A percentile compares a stretch with the other conserved stretches of the same genome.
Evolutionary conservation across 441 rosid genomes (phyloP).

Genomic region (Syzygium syzygioides): DNA sequence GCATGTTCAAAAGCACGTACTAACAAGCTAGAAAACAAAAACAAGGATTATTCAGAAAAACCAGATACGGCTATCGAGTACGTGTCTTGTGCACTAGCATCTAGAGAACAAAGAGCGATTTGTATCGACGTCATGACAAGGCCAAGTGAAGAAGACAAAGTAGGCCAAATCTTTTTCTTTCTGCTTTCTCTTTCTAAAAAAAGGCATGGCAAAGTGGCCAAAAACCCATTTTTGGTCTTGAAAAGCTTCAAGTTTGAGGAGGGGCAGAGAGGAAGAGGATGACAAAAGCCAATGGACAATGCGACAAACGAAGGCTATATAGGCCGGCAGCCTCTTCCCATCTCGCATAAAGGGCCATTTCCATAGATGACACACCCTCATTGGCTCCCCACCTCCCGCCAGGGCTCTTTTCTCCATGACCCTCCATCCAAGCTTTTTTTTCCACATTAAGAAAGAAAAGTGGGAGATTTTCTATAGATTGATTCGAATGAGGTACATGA

Average conservation of each 20-base stretch:
- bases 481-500: neutral
- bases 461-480: neutral
- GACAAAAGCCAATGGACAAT: neutral
- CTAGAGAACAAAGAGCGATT: neutral
- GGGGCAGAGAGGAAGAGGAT: neutral
- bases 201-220: neutral
- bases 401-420: neutral
- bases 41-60: neutral
- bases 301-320: neutral
- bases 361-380: neutral
- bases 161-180: neutral
- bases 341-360: neutral
- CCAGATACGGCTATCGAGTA: neutral
- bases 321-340: neutral
- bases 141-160: neutral
- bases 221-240: neutral
- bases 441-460: neutral
- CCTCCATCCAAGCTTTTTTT: neutral
- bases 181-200: neutral
- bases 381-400: neutral
- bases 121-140: neutral
- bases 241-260: neutral
- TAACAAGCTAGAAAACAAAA: neutral
- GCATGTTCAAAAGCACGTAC: neutral
- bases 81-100: neutral